Conservation (phyloP, 371 early-diverging fungal species). For the Apophysomyces ossiformis region DNA sequence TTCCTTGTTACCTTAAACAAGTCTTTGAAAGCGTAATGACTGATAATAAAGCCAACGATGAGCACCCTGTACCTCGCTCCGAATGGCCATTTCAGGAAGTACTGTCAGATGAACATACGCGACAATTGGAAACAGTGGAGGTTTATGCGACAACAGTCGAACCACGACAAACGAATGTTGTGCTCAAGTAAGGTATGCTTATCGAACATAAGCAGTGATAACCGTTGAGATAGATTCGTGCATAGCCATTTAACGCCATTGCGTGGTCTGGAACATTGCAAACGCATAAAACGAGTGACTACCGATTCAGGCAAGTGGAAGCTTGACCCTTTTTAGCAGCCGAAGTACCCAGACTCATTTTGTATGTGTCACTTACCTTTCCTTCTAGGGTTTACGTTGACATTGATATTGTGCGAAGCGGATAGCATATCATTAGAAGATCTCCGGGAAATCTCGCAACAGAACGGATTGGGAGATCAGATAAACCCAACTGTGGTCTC, state of each 20-base stretch:
- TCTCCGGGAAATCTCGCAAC: conserved; percentile 18
- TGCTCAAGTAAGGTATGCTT: conserved; percentile 41
- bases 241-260: conserved; percentile 43
- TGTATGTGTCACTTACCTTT: background rate
- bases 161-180: conserved; percentile 40
- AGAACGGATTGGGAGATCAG: conserved; percentile 20
- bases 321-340: background rate
- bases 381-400: conserved; percentile 26
- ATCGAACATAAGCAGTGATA: background rate
- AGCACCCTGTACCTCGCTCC: conserved; percentile 27
- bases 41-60: background rate
- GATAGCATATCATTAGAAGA: conserved; percentile 16
- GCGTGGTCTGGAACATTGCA: conserved; percentile 46
- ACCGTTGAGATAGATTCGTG: conserved; percentile 37
- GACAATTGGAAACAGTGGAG: conserved; percentile 37
- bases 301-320: conserved; percentile 13
- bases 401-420: conserved; percentile 37
- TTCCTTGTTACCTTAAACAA: background rate
- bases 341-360: background rate
- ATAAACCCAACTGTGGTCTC: conserved; percentile 28
- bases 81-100: conserved; percentile 53
- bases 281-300: conserved; percentile 44
- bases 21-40: background rate
- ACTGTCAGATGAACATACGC: conserved; percentile 41
- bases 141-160: conserved; percentile 49